phyloP scores from a whole-genome alignment of 306 rosid species.

The Trichosanthes cucumerina region DNA sequence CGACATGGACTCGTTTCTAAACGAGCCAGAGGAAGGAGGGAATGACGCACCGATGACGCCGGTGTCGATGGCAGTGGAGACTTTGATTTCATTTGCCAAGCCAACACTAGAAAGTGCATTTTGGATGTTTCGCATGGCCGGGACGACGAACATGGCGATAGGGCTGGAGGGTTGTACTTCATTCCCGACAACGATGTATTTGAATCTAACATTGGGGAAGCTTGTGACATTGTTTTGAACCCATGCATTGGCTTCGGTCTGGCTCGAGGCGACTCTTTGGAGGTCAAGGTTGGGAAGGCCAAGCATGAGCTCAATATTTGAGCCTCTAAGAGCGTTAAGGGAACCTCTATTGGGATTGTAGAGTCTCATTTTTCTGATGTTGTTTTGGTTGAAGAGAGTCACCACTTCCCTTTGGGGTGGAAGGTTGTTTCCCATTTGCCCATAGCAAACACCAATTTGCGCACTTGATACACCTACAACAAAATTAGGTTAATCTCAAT shows the following conservation, averaged over 20 bases:
- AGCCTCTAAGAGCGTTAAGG: conserved; percentile 38
- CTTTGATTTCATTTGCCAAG: conserved; percentile 11
- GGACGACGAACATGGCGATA: background rate
- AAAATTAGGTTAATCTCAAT: background rate
- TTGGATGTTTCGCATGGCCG: conserved; percentile 19
- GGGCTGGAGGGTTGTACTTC: conserved; percentile 7
- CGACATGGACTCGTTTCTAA: background rate
- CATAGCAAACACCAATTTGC: conserved; percentile 44
- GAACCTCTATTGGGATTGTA: conserved; percentile 21
- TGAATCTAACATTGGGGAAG: conserved; percentile 13
- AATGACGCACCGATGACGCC: background rate
- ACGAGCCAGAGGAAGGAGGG: conserved; percentile 19
- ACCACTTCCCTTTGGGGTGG: conserved; percentile 29
- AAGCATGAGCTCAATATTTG: conserved; percentile 26
- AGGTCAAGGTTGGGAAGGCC: conserved; percentile 7
- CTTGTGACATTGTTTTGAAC: conserved; percentile 8
- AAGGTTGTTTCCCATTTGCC: conserved; percentile 26
- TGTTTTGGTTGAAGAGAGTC: conserved; percentile 19
- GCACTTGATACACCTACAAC: conserved; percentile 16
- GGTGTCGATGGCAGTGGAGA: conserved; percentile 16
- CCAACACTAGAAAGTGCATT: background rate
- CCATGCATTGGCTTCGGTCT: conserved; percentile 10
- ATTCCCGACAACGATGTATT: conserved; percentile 19
- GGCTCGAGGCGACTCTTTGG: conserved; percentile 7
- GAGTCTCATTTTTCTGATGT: conserved; percentile 27